phyloP scores from a whole-genome alignment of 2,329 filamentous ascomycete genomes.

The Arthrobotrys conoides region DNA sequence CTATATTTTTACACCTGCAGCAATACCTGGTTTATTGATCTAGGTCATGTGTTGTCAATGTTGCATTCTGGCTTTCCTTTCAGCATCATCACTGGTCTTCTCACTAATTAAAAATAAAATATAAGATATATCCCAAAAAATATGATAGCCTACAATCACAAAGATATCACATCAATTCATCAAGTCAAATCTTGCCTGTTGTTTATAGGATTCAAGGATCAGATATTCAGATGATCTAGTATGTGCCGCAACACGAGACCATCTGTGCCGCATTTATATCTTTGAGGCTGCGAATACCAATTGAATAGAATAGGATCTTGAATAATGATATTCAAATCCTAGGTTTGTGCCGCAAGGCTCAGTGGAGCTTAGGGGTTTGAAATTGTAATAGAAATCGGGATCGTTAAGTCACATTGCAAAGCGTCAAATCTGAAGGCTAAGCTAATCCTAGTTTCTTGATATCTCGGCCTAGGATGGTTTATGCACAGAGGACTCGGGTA shows the following conservation, averaged over 20 bases:
- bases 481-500: too few relatives aligned
- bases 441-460: too few relatives aligned
- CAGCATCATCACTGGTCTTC: too few relatives aligned
- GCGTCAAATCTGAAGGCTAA: too few relatives aligned
- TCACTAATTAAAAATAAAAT: too few relatives aligned
- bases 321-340: not conserved
- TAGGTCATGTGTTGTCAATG: slow-evolving; percentile 7
- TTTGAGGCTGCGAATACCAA: not conserved
- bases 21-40: not conserved
- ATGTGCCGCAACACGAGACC: not conserved
- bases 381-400: not conserved
- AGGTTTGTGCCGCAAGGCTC: not conserved
- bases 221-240: not conserved
- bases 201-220: not conserved
- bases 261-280: slow-evolving; percentile 3
- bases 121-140: not conserved
- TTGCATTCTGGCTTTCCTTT: slow-evolving; percentile 2
- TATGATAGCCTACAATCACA: not conserved
- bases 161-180: not conserved
- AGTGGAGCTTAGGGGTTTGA: not conserved
- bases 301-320: not conserved
- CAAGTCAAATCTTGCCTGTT: not conserved
- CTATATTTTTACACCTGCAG: not conserved
- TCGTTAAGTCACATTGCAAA: too few relatives aligned
- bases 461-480: too few relatives aligned